Evolutionary conservation across 2,329 filamentous ascomycete species (phyloP).

Genomic region (Nannizziopsis arthrosporioides): DNA sequence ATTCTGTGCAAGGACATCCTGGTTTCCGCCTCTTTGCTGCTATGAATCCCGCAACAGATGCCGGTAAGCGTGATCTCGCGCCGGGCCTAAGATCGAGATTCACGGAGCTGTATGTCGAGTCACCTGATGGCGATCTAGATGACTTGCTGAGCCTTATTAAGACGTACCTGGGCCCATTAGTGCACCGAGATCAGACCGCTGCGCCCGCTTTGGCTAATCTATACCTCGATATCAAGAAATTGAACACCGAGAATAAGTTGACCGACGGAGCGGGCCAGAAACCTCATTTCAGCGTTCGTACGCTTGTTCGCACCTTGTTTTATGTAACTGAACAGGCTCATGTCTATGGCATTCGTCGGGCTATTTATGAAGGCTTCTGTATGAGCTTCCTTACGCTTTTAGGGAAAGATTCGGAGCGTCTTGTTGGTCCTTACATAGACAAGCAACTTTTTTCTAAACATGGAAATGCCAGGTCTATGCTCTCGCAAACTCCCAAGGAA

Average conservation of each 20-base stretch:
- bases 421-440: constrained; percentile 67
- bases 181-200: constrained; percentile 59
- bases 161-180: constrained; percentile 66
- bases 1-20: constrained; percentile 77
- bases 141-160: constrained; percentile 81
- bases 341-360: constrained; percentile 71
- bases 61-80: constrained; percentile 88
- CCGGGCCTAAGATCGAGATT: constrained; percentile 82
- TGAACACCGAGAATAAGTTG: constrained; percentile 69
- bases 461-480: constrained; percentile 57
- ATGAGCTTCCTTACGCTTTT: constrained; percentile 96
- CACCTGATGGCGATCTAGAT: constrained; percentile 74
- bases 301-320: constrained; percentile 74
- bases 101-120: constrained; percentile 88
- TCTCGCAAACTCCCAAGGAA: constrained; percentile 65
- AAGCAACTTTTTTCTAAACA: constrained; percentile 65
- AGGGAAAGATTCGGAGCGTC: constrained; percentile 65
- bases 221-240: constrained; percentile 74
- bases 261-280: constrained; percentile 94
- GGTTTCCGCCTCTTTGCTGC: constrained; percentile 94
- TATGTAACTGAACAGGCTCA: constrained; percentile 79
- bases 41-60: constrained; percentile 97
- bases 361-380: constrained; percentile 86
- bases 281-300: constrained; percentile 92
- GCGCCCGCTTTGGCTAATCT: constrained; percentile 72